Conservation (phyloP, 768 basidiomycete species). For the Tricholoma hemisulphureum region DNA sequence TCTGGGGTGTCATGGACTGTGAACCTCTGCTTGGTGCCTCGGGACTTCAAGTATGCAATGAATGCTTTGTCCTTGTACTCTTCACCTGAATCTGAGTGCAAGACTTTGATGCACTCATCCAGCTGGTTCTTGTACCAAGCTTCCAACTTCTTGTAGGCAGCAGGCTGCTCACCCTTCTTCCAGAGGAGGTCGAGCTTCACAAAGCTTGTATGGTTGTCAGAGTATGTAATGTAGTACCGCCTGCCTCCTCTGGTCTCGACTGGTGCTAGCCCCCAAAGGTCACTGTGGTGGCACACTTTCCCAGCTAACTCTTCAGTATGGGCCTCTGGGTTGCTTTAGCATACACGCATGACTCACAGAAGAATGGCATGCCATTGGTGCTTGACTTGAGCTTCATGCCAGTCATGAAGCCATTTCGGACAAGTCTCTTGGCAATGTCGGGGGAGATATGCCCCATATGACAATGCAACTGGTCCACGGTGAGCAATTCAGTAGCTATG, state of each 20-base stretch:
- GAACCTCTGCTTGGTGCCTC: neutral
- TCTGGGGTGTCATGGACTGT: too few relatives aligned
- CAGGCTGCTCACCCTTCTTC: neutral
- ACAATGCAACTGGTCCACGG: conserved; percentile 26
- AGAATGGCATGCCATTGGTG: conserved; percentile 6
- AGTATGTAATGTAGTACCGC: conserved; percentile 23
- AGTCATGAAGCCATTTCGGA: too few relatives aligned
- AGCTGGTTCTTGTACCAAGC: conserved; percentile 33
- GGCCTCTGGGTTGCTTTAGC: conserved; percentile 7
- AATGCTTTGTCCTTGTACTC: too few relatives aligned
- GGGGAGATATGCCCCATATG: conserved; percentile 31
- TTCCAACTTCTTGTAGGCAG: conserved; percentile 27
- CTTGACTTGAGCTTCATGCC: neutral
- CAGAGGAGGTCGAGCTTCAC: too few relatives aligned
- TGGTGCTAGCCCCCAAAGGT: conserved; percentile 27
- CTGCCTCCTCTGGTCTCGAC: conserved; percentile 22
- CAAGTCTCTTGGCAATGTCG: too few relatives aligned
- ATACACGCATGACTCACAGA: conserved; percentile 14
- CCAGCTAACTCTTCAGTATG: neutral
- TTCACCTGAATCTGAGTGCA: conserved; percentile 42
- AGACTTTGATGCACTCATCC: conserved; percentile 23
- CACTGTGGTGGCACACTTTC: too few relatives aligned
- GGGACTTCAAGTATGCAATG: neutral
- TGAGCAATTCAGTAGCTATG: conserved; percentile 15
- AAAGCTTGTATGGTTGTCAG: conserved; percentile 27